phyloP scores from a whole-genome alignment of 352 stramenopile genomes.

The Pythium vanterpoolii region DNA sequence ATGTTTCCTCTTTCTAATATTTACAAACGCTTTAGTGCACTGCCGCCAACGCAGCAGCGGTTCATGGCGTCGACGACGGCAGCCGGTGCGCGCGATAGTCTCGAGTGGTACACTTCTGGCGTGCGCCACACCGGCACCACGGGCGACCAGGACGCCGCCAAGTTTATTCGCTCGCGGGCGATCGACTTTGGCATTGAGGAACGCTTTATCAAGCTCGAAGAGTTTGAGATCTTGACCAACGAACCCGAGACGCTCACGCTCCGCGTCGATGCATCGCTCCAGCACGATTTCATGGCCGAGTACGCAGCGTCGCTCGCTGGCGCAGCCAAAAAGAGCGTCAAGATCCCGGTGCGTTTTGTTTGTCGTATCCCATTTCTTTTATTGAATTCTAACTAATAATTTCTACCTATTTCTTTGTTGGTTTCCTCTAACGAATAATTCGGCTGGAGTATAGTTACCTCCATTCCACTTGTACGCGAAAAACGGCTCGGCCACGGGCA shows the following conservation, averaged over 20 bases:
- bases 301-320: slow-evolving; percentile 7
- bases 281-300: slow-evolving; percentile 32
- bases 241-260: slow-evolving; percentile 59
- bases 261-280: slow-evolving; percentile 24
- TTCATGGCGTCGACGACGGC: slow-evolving; percentile 74
- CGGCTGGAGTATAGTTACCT: slow-evolving; percentile 22
- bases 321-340: slow-evolving; percentile 30
- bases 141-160: slow-evolving; percentile 69
- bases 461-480: slow-evolving; percentile 83
- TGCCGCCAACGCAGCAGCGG: slow-evolving; percentile 69
- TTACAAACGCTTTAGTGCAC: slow-evolving; percentile 33
- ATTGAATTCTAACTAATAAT: too few relatives aligned
- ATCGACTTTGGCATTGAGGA: slow-evolving; percentile 78
- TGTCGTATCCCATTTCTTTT: neutral
- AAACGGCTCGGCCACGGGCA: slow-evolving; percentile 56
- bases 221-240: slow-evolving; percentile 82
- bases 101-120: slow-evolving; percentile 68
- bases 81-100: slow-evolving; percentile 56
- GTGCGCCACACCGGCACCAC: slow-evolving; percentile 54
- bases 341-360: slow-evolving; percentile 27
- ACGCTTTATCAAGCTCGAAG: slow-evolving; percentile 71
- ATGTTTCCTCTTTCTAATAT: neutral
- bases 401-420: too few relatives aligned
- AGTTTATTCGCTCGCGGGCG: slow-evolving; percentile 69
- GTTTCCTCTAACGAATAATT: neutral